Evolutionary conservation across 805 yeast genomes (phyloP).

Genomic region (Wickerhamiella dianesei): DNA sequence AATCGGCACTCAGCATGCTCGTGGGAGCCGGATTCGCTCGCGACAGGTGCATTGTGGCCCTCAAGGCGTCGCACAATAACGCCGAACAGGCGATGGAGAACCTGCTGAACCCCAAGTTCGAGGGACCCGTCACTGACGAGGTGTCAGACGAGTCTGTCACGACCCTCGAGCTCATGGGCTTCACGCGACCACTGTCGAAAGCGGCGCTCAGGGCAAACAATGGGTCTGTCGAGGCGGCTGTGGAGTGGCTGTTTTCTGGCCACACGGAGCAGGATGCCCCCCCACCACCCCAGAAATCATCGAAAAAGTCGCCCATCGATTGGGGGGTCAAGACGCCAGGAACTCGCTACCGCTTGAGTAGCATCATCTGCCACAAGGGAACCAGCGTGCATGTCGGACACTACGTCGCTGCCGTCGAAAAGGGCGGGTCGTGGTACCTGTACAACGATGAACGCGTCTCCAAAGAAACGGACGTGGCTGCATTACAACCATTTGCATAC

Average conservation of each 20-base stretch:
- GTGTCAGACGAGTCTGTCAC: conserved; percentile 30
- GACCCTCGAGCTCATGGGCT: conserved; percentile 63
- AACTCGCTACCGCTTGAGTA: conserved; percentile 37
- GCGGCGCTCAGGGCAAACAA: conserved; percentile 54
- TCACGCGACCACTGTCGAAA: conserved; percentile 45
- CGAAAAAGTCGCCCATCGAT: not conserved
- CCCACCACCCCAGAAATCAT: conserved; percentile 3
- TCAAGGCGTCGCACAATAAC: conserved; percentile 56
- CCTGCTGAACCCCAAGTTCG: conserved; percentile 72
- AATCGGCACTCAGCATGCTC: conserved; percentile 38
- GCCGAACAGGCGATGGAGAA: conserved; percentile 28
- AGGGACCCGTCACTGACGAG: conserved; percentile 36
- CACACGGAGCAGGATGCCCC: not conserved
- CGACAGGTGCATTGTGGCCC: conserved; percentile 49
- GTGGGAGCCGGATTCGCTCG: conserved; percentile 80
- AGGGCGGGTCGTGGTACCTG: conserved; percentile 48
- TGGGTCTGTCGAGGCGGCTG: conserved; percentile 58
- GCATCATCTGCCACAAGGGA: conserved; percentile 81
- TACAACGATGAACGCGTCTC: conserved; percentile 88
- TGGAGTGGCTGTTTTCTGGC: conserved; percentile 72
- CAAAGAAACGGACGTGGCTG: conserved; percentile 30
- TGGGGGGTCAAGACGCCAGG: conserved; percentile 1
- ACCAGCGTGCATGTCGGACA: conserved; percentile 84
- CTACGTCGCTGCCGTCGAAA: conserved; percentile 63
- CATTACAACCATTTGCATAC: conserved; percentile 37